Evolutionary conservation across 2,329 filamentous ascomycete species (phyloP).

Genomic region (Scolecobasidium constrictum): DNA sequence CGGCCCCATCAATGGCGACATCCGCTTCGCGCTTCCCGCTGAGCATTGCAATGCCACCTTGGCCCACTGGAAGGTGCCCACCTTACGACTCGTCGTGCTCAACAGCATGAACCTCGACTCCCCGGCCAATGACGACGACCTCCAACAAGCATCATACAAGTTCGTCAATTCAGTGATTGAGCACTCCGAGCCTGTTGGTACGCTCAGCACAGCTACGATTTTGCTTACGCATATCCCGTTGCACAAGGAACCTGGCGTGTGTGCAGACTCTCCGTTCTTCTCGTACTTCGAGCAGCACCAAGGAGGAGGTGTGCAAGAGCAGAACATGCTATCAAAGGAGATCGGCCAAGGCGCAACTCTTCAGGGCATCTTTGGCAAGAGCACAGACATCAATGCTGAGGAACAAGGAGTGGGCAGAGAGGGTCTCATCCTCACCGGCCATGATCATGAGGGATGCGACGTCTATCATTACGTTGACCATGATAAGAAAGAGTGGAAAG

Average conservation of each 20-base stretch:
- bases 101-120: conserved; percentile 93
- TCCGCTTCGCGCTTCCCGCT: conserved; percentile 46
- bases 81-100: conserved; percentile 72
- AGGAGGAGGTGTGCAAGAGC: conserved; percentile 67
- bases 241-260: conserved; percentile 71
- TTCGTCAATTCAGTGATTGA: conserved; percentile 64
- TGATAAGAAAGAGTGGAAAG: conserved; percentile 14
- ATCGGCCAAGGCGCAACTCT: conserved; percentile 62
- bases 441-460: conserved; percentile 93
- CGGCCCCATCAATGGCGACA: conserved; percentile 83
- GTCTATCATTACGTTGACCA: conserved; percentile 54
- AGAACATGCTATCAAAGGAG: conserved; percentile 74
- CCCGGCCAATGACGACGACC: conserved; percentile 53
- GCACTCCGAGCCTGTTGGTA: conserved; percentile 49
- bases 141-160: conserved; percentile 66
- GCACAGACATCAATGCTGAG: conserved; percentile 46
- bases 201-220: conserved; percentile 61
- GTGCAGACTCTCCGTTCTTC: conserved; percentile 76
- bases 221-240: conserved; percentile 88
- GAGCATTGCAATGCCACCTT: neutral
- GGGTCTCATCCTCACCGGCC: conserved; percentile 79
- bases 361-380: conserved; percentile 74
- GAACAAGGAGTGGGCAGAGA: conserved; percentile 54
- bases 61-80: conserved; percentile 38
- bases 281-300: conserved; percentile 59